Evolutionary conservation across 2,329 filamentous ascomycete genomes (phyloP).

Genomic region (Geosmithia morbida): DNA sequence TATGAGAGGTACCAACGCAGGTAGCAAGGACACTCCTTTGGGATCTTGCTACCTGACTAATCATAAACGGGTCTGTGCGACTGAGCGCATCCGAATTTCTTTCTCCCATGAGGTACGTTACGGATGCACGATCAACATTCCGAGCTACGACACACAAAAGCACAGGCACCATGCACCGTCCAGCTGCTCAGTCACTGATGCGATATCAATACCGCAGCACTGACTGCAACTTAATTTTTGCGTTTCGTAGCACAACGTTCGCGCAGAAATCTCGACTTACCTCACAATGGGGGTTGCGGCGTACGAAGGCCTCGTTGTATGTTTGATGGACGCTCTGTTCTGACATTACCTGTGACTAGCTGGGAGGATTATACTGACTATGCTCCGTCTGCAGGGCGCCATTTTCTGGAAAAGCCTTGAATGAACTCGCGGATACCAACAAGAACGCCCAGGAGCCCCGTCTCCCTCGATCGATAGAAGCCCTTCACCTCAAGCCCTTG

Average conservation of each 20-base stretch:
- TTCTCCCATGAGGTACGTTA: neutral
- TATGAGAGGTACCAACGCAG: too few species aligned
- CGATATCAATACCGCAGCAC: neutral
- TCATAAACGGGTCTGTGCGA: neutral
- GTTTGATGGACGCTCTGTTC: constrained; percentile 3
- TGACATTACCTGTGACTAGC: neutral
- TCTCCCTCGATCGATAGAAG: constrained; percentile 67
- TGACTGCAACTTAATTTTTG: neutral
- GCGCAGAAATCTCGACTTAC: neutral
- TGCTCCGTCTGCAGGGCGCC: neutral
- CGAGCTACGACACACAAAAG: neutral
- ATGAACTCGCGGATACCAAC: neutral
- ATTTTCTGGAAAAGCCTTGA: neutral
- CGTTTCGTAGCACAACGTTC: neutral
- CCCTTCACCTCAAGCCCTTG: constrained; percentile 73
- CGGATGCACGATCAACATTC: neutral
- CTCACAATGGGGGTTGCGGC: constrained; percentile 9
- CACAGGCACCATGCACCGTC: constrained; percentile 14
- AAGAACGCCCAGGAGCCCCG: constrained; percentile 21
- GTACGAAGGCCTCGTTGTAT: constrained; percentile 12
- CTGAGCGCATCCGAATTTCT: neutral
- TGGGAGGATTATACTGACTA: neutral
- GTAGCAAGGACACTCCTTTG: neutral
- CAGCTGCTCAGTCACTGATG: constrained; percentile 8
- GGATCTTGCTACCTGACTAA: neutral